Conservation (phyloP, 139 green algal species). For the Chlorella sp. region DNA sequence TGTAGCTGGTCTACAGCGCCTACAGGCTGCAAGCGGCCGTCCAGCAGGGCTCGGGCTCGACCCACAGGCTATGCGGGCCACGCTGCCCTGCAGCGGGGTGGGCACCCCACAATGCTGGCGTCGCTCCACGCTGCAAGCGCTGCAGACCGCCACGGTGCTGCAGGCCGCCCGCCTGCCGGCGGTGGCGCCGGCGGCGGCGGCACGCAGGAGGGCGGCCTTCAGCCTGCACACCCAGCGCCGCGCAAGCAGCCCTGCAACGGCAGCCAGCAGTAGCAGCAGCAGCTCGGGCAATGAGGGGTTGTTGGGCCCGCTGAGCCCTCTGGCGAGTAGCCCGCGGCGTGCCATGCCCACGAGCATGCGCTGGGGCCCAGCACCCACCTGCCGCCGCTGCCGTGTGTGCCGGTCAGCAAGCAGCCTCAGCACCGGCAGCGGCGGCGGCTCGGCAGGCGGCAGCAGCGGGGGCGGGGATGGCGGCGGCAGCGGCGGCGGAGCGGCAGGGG, state of each 20-base stretch:
- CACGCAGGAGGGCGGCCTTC: not conserved
- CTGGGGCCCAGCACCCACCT: not conserved
- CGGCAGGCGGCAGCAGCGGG: not conserved
- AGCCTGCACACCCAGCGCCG: not conserved
- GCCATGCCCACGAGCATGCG: not conserved
- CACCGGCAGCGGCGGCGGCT: not conserved
- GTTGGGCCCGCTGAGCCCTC: not conserved
- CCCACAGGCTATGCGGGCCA: not conserved
- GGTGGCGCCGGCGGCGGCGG: not conserved
- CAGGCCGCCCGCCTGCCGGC: not conserved
- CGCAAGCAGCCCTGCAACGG: not conserved
- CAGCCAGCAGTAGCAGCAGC: not conserved
- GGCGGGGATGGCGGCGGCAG: not conserved
- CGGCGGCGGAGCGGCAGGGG: not conserved
- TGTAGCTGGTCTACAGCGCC: too few relatives aligned
- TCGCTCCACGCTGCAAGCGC: not conserved
- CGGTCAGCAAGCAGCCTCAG: not conserved
- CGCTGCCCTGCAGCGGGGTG: not conserved
- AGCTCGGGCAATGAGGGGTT: not conserved
- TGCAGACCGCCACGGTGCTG: not conserved
- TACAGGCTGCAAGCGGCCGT: too few relatives aligned
- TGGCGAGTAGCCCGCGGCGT: not conserved
- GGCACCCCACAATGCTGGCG: not conserved
- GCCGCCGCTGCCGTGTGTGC: conserved; percentile 20
- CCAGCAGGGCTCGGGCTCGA: too few relatives aligned